These are phyloP conservation scores for Agastache rugosa DNA, from an alignment of 257 asterid species.

Conservation along the genomic window DNA sequence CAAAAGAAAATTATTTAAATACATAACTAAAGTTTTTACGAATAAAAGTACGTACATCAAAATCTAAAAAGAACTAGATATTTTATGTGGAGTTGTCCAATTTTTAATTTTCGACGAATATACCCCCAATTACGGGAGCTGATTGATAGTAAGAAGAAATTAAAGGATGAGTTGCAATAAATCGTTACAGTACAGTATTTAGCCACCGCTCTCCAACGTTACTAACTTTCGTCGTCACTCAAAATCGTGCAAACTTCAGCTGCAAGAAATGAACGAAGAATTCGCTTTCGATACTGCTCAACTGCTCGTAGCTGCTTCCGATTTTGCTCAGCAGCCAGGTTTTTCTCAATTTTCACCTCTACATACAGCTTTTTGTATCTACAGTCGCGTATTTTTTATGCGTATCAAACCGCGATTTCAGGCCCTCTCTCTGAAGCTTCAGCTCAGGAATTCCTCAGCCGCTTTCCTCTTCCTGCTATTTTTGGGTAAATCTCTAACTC, in stretches of 20 bases:
- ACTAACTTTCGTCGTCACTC: background rate
- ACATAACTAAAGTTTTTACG: no score
- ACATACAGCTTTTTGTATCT: background rate
- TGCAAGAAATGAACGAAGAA: slow-evolving; percentile 75
- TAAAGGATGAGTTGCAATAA: slow-evolving; percentile 33
- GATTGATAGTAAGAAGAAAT: background rate
- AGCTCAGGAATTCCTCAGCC: slow-evolving; percentile 72
- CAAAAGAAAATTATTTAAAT: no score
- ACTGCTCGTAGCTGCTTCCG: slow-evolving; percentile 78
- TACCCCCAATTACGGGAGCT: no score
- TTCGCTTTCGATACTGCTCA: slow-evolving; percentile 75
- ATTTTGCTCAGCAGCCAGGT: slow-evolving; percentile 69
- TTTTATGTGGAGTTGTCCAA: no score
- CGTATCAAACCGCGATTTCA: slow-evolving; percentile 38
- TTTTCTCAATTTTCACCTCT: slow-evolving; percentile 1
- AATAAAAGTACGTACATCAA: no score
- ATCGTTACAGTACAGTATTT: background rate
- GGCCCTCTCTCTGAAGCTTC: slow-evolving; percentile 76
- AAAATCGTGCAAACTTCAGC: slow-evolving; percentile 28
- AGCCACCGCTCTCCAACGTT: slow-evolving; percentile 29
- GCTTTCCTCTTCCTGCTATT: slow-evolving; percentile 83
- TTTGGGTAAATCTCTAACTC: slow-evolving; percentile 53
- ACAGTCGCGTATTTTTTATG: background rate
- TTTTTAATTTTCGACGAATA: no score
- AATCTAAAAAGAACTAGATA: no score